Conservation (phyloP, 2,329 filamentous ascomycete genomes). For the Rhynchosporium graminicola region DNA sequence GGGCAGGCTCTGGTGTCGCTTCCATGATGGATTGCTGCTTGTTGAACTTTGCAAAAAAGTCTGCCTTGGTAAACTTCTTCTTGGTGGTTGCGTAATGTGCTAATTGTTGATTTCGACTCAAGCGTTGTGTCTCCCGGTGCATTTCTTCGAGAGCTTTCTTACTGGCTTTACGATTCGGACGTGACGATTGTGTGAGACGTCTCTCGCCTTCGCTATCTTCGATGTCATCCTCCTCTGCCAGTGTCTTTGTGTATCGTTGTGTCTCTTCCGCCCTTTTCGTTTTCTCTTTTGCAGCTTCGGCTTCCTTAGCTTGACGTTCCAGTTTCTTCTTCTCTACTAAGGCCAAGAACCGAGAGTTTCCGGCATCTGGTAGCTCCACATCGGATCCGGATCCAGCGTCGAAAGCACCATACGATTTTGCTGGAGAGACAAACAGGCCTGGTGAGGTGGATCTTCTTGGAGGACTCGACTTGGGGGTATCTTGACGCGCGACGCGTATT, state of each 20-base stretch:
- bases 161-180: conserved; percentile 80
- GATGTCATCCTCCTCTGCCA: conserved; percentile 58
- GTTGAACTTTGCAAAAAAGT: conserved; percentile 83
- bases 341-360: conserved; percentile 66
- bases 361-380: conserved; percentile 47
- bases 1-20: conserved; percentile 39
- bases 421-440: conserved; percentile 47
- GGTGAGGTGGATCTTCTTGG: conserved; percentile 34
- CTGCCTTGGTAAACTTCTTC: conserved; percentile 84
- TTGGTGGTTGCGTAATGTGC: conserved; percentile 86
- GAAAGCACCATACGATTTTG: conserved; percentile 37
- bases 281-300: conserved; percentile 52
- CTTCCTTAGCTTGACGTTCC: conserved; percentile 69
- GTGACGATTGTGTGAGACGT: conserved; percentile 66
- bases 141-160: conserved; percentile 96
- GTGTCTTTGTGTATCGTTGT: conserved; percentile 50
- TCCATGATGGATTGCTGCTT: conserved; percentile 56
- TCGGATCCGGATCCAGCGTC: conserved; percentile 38
- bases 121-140: conserved; percentile 88
- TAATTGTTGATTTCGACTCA: conserved; percentile 87
- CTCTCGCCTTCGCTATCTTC: conserved; percentile 62
- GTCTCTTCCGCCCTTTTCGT: conserved; percentile 39
- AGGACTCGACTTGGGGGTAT: conserved; percentile 32
- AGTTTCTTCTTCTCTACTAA: conserved; percentile 73
- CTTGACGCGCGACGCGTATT: conserved; percentile 26